Percentiles rank a stretch among this genome's conserved stretches.
phyloP scores from a whole-genome alignment of 257 asterid species.

The Solanum pinnatisectum region DNA sequence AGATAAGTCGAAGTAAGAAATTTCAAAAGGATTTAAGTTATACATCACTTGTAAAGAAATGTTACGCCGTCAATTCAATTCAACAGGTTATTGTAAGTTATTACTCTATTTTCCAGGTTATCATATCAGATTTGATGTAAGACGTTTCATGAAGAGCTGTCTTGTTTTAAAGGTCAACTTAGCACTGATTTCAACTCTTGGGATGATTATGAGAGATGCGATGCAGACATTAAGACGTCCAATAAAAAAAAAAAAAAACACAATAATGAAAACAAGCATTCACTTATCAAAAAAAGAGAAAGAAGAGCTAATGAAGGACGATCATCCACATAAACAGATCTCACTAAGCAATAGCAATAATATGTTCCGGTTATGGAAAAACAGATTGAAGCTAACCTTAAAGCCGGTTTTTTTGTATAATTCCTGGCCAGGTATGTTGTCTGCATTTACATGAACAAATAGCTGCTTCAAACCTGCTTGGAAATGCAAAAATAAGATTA shows the following conservation, averaged over 20 bases:
- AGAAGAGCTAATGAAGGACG: background rate
- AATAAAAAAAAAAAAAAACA: background rate
- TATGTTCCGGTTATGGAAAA: background rate
- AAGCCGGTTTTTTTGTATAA: constrained; percentile 72
- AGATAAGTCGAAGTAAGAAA: background rate
- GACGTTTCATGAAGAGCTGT: background rate
- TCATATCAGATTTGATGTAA: background rate
- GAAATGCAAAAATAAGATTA: constrained; percentile 3
- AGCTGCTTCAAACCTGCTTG: constrained; percentile 64
- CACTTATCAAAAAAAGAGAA: background rate
- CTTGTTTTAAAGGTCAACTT: background rate
- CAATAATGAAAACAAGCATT: background rate
- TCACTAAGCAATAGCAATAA: background rate
- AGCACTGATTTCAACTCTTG: background rate
- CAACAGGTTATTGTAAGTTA: background rate
- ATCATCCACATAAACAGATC: background rate
- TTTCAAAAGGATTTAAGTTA: background rate
- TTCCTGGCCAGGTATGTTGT: constrained; percentile 65
- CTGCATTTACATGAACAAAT: constrained; percentile 78
- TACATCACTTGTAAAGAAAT: background rate
- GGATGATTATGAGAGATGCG: background rate
- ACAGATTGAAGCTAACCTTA: constrained; percentile 32
- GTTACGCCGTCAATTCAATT: background rate
- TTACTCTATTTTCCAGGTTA: background rate
- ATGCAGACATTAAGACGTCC: background rate